A percentile compares a stretch with the other conserved stretches of the same genome.
These are phyloP conservation scores for Lipomyces sp. DNA, from an alignment of 805 yeast genomes.

Conservation along the genomic window DNA sequence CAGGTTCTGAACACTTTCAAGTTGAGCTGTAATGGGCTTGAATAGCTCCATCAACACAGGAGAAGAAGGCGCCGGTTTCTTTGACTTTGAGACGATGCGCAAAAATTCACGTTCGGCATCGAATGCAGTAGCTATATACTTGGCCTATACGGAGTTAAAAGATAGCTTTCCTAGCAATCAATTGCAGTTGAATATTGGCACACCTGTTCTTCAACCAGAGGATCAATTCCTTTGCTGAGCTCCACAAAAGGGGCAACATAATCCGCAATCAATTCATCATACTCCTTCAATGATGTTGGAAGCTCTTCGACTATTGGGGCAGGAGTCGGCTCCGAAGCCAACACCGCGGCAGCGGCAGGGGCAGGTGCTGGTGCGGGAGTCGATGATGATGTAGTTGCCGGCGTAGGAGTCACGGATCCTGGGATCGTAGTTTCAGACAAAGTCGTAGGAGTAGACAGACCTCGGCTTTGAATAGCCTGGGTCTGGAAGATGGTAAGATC, in stretches of 20 bases:
- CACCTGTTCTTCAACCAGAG: constrained; percentile 58
- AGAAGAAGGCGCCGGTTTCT: constrained; percentile 60
- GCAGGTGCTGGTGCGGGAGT: constrained; percentile 25
- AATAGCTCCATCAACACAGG: constrained; percentile 61
- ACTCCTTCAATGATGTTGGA: constrained; percentile 44
- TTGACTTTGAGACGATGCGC: constrained; percentile 60
- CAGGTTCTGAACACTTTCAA: constrained; percentile 61
- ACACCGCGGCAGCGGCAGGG: constrained; percentile 33
- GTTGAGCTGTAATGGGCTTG: constrained; percentile 67
- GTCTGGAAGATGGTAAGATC: constrained; percentile 84
- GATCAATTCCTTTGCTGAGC: constrained; percentile 58
- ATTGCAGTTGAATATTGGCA: constrained; percentile 10
- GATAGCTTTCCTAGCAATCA: background rate
- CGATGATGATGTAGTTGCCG: constrained; percentile 6
- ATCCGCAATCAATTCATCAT: constrained; percentile 58
- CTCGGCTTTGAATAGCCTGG: constrained; percentile 49
- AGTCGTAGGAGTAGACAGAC: constrained; percentile 1
- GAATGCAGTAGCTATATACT: constrained; percentile 59
- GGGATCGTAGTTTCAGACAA: constrained; percentile 24
- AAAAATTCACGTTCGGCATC: constrained; percentile 63
- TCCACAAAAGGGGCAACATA: constrained; percentile 64
- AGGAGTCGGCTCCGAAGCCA: constrained; percentile 36
- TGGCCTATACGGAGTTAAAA: constrained; percentile 23
- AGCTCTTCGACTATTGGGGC: constrained; percentile 31
- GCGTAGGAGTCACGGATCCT: constrained; percentile 33